phyloP scores from a whole-genome alignment of 352 stramenopile genomes.

The Thalassiosira sp. region DNA sequence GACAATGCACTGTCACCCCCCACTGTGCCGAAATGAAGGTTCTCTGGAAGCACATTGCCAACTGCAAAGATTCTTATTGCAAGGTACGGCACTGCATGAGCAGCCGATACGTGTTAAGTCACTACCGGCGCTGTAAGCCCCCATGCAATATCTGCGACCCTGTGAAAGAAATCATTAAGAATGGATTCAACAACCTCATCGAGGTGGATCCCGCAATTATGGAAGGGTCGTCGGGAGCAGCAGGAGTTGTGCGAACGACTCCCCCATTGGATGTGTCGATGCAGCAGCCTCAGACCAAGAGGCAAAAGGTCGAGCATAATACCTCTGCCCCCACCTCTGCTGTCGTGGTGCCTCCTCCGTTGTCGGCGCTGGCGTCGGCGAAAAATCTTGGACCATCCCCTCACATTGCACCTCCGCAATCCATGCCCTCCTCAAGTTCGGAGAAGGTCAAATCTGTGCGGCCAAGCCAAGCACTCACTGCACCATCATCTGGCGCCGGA shows the following conservation, averaged over 20 bases:
- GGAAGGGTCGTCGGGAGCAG: slow-evolving; percentile 2
- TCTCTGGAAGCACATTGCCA: slow-evolving; percentile 97
- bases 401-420: slow-evolving; percentile 23
- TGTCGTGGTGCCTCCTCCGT: slow-evolving; percentile 1
- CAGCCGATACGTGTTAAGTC: slow-evolving; percentile 96
- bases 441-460: slow-evolving; percentile 4
- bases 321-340: not conserved
- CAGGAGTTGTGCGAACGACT: not conserved
- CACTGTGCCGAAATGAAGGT: slow-evolving; percentile 98
- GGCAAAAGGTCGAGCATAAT: slow-evolving; percentile 20
- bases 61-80: slow-evolving; percentile 95
- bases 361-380: too few species aligned
- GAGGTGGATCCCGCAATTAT: slow-evolving; percentile 24
- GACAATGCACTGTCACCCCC: slow-evolving; percentile 89
- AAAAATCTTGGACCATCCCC: too few species aligned
- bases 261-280: slow-evolving; percentile 8
- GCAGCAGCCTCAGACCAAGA: slow-evolving; percentile 36
- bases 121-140: slow-evolving; percentile 96
- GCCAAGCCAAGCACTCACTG: not conserved
- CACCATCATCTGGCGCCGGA: not conserved
- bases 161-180: slow-evolving; percentile 55
- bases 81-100: slow-evolving; percentile 96
- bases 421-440: slow-evolving; percentile 33
- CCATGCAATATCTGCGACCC: slow-evolving; percentile 94
- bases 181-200: slow-evolving; percentile 37